Evolutionary conservation across 371 early-diverging fungal genomes (phyloP).

Genomic region (Saksenaea vasiformis): DNA sequence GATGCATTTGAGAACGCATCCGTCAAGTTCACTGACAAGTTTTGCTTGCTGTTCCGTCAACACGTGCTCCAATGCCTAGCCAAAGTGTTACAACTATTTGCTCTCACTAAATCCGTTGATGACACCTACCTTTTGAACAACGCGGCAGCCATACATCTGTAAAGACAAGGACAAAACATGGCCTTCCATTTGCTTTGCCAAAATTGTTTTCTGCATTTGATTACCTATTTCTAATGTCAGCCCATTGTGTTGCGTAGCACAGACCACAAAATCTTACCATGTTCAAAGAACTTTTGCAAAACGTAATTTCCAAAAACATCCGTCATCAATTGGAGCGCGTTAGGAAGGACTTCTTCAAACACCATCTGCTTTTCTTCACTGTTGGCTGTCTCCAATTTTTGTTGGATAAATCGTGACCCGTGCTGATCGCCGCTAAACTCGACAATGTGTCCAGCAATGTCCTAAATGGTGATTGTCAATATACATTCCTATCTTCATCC

Average conservation of each 20-base stretch:
- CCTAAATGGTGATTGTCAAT: constrained; percentile 43
- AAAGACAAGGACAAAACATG: constrained; percentile 92
- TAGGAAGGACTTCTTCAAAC: constrained; percentile 95
- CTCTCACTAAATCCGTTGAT: constrained; percentile 3
- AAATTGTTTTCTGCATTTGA: constrained; percentile 82
- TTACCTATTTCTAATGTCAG: constrained; percentile 30
- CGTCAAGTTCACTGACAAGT: constrained; percentile 92
- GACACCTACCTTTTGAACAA: constrained; percentile 87
- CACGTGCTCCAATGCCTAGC: constrained; percentile 90
- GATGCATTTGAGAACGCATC: constrained; percentile 95
- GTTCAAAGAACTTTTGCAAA: constrained; percentile 99
- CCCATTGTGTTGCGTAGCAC: background rate
- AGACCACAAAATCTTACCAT: constrained; percentile 55
- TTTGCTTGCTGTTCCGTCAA: constrained; percentile 85
- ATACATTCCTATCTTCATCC: background rate
- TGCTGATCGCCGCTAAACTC: constrained; percentile 99
- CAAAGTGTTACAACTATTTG: background rate
- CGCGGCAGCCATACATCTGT: constrained; percentile 99
- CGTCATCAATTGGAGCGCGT: constrained; percentile 93
- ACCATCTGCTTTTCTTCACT: constrained; percentile 95
- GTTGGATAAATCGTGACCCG: constrained; percentile 99
- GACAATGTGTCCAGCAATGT: constrained; percentile 92
- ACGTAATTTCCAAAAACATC: constrained; percentile 99
- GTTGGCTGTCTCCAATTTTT: constrained; percentile 93
- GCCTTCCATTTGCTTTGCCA: constrained; percentile 93